Conservation (phyloP, 305 asterid genomes). For the Solanum hybrid region DNA sequence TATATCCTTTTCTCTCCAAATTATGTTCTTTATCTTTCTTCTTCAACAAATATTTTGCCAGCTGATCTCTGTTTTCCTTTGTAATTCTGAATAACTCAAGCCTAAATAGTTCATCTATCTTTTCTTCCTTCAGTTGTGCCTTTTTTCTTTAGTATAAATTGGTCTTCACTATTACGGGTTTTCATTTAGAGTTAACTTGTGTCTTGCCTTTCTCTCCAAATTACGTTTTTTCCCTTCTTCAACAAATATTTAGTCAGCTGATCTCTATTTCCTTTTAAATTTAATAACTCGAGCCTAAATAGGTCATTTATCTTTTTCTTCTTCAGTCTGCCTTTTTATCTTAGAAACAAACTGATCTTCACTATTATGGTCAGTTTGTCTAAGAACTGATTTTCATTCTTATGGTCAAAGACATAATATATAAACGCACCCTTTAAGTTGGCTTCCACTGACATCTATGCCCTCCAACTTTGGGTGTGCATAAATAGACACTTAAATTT, state of each 20-base stretch:
- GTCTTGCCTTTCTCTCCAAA: neutral
- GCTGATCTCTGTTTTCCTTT: neutral
- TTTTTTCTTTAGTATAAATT: neutral
- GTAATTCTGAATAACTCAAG: neutral
- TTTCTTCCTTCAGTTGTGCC: neutral
- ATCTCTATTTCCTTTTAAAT: neutral
- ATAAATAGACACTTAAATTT: neutral
- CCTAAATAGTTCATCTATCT: neutral
- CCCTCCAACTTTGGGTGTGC: neutral
- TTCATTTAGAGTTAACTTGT: neutral
- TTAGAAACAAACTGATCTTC: neutral
- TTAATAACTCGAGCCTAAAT: neutral
- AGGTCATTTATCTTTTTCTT: neutral
- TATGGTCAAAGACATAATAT: neutral
- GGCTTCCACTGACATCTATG: neutral
- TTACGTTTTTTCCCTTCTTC: neutral
- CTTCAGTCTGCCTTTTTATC: neutral
- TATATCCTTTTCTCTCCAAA: neutral
- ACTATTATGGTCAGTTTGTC: neutral
- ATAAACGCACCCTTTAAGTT: neutral
- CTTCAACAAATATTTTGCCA: neutral
- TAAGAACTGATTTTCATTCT: neutral
- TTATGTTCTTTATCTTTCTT: neutral
- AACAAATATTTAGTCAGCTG: neutral
- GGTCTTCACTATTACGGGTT: neutral